phyloP scores from a whole-genome alignment of 495 filamentous ascomycete species.

The Penicillium egyptiacum region DNA sequence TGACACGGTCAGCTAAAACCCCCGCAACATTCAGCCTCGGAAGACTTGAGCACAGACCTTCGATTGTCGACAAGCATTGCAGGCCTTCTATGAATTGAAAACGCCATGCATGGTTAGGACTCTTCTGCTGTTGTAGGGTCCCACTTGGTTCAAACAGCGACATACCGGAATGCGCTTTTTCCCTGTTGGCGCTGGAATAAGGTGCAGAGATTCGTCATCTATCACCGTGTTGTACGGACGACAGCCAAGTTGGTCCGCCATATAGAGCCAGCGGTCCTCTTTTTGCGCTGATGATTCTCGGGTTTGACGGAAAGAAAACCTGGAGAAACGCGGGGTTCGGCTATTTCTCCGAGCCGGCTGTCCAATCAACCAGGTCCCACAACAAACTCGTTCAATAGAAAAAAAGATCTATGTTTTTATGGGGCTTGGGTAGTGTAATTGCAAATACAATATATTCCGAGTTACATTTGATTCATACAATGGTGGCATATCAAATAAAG shows the following conservation, averaged over 20 bases:
- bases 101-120: conserved; percentile 1
- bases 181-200: conserved; percentile 29
- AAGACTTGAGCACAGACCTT: conserved; percentile 26
- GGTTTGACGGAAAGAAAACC: conserved; percentile 19
- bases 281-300: background rate
- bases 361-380: conserved; percentile 3
- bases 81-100: conserved; percentile 34
- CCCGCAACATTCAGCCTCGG: background rate
- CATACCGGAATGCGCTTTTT: conserved; percentile 45
- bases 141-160: background rate
- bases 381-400: too few relatives aligned
- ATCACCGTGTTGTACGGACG: conserved; percentile 13
- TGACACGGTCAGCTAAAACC: conserved; percentile 5
- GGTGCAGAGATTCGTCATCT: conserved; percentile 28
- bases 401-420: background rate
- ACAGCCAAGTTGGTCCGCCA: background rate
- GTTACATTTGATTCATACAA: background rate
- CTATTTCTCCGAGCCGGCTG: conserved; percentile 23
- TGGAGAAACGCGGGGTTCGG: conserved; percentile 37
- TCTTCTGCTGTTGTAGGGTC: background rate
- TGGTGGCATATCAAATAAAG: too few relatives aligned
- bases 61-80: conserved; percentile 39
- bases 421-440: background rate
- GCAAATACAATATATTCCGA: background rate
- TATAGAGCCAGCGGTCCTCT: background rate